A percentile compares a stretch with the other conserved stretches of the same genome.
These are phyloP conservation scores for Didymella keratinophila DNA, from an alignment of 2,329 filamentous ascomycete species.

Conservation along the genomic window DNA sequence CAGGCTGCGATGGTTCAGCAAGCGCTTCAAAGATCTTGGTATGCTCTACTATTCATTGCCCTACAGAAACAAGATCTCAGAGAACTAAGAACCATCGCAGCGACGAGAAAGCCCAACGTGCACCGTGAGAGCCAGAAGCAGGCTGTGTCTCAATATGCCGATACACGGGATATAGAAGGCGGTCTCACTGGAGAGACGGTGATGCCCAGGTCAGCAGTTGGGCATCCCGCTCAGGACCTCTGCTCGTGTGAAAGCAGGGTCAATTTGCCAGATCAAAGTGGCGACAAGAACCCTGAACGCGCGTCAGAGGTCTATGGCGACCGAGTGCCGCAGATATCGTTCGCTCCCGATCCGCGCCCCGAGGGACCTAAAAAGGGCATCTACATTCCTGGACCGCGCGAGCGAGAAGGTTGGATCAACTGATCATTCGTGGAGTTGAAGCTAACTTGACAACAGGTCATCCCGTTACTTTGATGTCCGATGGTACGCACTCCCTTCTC, in stretches of 20 bases:
- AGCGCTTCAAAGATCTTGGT: slow-evolving; percentile 53
- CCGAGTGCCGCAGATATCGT: neutral
- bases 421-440: neutral
- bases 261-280: too few relatives aligned
- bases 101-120: neutral
- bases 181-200: slow-evolving; percentile 17
- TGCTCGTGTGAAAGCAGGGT: neutral
- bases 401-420: neutral
- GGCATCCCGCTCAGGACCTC: neutral
- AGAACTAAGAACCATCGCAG: neutral
- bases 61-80: too few relatives aligned
- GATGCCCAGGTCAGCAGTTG: neutral
- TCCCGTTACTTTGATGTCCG: neutral
- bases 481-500: neutral
- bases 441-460: neutral
- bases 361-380: slow-evolving; percentile 1
- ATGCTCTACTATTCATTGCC: neutral
- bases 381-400: slow-evolving; percentile 4
- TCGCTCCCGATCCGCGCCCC: neutral
- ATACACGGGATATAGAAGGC: slow-evolving; percentile 12
- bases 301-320: neutral
- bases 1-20: slow-evolving; percentile 60
- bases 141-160: neutral
- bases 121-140: slow-evolving; percentile 2
- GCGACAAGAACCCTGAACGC: neutral